Evolutionary conservation across 768 basidiomycete species (phyloP), one percentile per base, ranked within the genome.

Genomic region (Suillus variegatus): DNA sequence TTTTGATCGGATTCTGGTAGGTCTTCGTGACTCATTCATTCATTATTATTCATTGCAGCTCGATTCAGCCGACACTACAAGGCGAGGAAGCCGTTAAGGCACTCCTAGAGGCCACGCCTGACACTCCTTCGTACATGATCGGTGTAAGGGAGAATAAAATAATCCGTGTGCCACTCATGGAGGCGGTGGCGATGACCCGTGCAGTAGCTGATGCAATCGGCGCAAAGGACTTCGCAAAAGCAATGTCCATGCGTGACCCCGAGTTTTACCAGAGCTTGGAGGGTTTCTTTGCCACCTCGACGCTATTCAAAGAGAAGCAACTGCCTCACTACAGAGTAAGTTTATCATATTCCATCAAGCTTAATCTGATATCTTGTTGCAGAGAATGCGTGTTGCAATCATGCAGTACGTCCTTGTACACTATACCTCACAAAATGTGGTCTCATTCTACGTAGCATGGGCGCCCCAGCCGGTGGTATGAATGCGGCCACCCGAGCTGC

Each of bases 381-480:
- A 93, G 92, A 82, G 89, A 68, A 88, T 95, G 81, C 88, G 90
- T 22, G 77, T 94, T 58, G 92, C 87, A 1, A 89, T 95, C 66
- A 88, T 94, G 81, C 93, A 94, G 93, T 93, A 79, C 80, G 90
- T 76, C 22, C 22, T n/a, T 14, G 20, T 13, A 8, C 14, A 1
- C 8, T 10, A 6, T 58, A 10, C 20, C 46, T 36, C 46, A 2
- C 8, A 20, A 7, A n/a, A 38, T 25, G 25, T n/a, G 56, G 6
- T 56, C 32, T 63, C 49, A 67, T 18, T 65, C 43, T 64, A 64
- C 62, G 36, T 52, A 97, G 95, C 73, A 89, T 95, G 73, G 97
- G 97, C 60, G 97, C 97, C 1, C 97, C 97, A 6, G 97, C 97
- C 2, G 97, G 97, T 55, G 97, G 97, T 10, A 98, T 99, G 94